Evolutionary conservation across 306 rosid species (phyloP), one percentile per base, ranked within the genome.

Genomic region (Glycine latifolia): DNA sequence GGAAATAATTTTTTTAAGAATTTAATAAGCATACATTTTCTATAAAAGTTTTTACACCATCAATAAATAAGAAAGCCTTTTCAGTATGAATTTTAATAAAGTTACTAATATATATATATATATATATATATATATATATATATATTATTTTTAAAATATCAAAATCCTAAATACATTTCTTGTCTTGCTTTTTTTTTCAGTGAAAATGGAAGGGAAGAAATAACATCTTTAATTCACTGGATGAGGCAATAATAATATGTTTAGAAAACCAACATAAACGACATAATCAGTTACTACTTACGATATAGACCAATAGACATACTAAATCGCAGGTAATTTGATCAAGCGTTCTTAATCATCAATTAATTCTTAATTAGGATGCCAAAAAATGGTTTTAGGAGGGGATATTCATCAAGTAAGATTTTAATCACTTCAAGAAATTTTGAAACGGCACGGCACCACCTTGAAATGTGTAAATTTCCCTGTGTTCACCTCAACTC

Each of bases 401-500:
- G 13, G 56, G 52, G 52, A 52, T 13, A 13, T 13, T 52, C 15
- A 12, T 4, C 15, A 52, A 52, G 7, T 12, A 12, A 53, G 59
- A 53, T 53, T 53, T 13, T 13, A n/a, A 53, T 3, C 2, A 37
- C 41, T 53, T 53, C 2, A 53, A 6, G 17, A 53, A 53, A 53
- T 14, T 13, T 53, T 3, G 3, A 53, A 13, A 1, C 59, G 7
- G 8, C 16, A 75, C 56, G 11, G 37, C 8, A 48, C 77, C 72
- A 47, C 73, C 63, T 41, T 58, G 17, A 65, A 55, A 65, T 33
- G 3, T 75, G 61, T 16, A 52, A 9, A 82, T 68, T 65, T 71
- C 15, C 41, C n/a, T 92, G 91, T 69, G 13, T 8, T 9, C 82
- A 65, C 91, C 81, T 88, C 89, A 81, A 49, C 91, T 77, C 33